Base-by-base conservation (phyloP, 2,329 filamentous ascomycete genomes). In the Aspergillus viridinutans region DNA sequence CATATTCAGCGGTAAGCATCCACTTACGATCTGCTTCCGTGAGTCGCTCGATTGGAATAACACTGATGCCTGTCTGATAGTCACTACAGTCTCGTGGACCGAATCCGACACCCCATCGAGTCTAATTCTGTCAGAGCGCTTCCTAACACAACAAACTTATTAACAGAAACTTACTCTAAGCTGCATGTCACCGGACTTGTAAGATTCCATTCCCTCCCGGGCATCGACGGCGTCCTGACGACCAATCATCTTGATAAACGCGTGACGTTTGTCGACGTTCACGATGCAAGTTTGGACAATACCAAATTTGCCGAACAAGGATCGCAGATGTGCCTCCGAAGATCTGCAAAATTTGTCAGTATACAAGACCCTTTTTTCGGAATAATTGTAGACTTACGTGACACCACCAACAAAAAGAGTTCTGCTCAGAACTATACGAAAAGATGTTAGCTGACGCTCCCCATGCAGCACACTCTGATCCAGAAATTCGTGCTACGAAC, bases 231-330 rank as follows among this genome's bases (percentile, higher is more conserved):
- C 93, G 74, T 96, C 91, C 60, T 85, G 83, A 40, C 95, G 90
- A 61, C 85, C 94, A 64, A 94, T 84, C 94, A 99, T 99, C 78
- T 99, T 99, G 69, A 99, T 93, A 72, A 99, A 99, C 5, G 94
- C 94, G 74, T 99, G 94, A 20, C 94, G 90, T 78, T 97, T 99
- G 70, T 99, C 94, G 69, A 91, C 89, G 78, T 99, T 97, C 64
- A 97, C 92, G 63, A 99, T 99, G 76, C 93, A 97, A 1, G 93
- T 97, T 75, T 99, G 94, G 3, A 99, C 94, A 53, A 87, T 81
- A 58, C 94, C 94, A 70, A 87, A 96, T 49, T 86, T 86, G 68
- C 80, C 81, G 74, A 99, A 99, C 48, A 96, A 86, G 52, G 78
- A 79, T 53, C 92, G 87, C 53, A 99, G 82, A 72, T 97, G 92